A percentile compares a stretch with the other conserved stretches of the same genome.
Conservation (phyloP, 2,329 filamentous ascomycete species). For the Aspergillus sp. region DNA sequence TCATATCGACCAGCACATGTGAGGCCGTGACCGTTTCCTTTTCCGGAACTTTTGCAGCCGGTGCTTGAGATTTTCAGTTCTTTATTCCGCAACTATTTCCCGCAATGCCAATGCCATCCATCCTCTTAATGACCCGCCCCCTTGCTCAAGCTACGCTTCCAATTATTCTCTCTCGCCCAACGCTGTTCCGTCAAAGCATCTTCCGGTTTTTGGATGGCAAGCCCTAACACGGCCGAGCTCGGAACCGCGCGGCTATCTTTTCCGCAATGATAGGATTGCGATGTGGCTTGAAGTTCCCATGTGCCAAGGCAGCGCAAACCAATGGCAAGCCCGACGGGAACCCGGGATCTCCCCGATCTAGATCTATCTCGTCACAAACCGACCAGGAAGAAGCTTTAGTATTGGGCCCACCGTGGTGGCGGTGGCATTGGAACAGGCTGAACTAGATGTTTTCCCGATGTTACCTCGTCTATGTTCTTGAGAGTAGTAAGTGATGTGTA, state of each 20-base stretch:
- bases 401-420: conserved; percentile 1
- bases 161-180: too few species aligned
- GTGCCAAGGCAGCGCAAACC: background rate
- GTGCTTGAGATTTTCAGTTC: background rate
- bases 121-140: too few species aligned
- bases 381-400: background rate
- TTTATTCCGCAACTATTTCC: too few species aligned
- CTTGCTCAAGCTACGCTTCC: too few species aligned
- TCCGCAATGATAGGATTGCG: background rate
- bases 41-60: background rate
- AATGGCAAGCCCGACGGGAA: background rate
- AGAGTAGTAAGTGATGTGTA: background rate
- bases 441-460: background rate
- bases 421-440: conserved; percentile 5
- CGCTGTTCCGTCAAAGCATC: too few species aligned
- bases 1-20: background rate
- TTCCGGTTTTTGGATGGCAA: background rate
- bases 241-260: background rate
- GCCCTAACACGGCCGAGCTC: too few species aligned
- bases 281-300: too few species aligned
- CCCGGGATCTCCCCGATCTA: background rate
- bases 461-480: background rate
- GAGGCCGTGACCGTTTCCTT: background rate
- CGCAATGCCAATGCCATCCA: too few species aligned
- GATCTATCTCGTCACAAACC: background rate